These are phyloP conservation scores for Taxillus chinensis DNA, from an alignment of 164 flowering plant species.

Conservation along the genomic window DNA sequence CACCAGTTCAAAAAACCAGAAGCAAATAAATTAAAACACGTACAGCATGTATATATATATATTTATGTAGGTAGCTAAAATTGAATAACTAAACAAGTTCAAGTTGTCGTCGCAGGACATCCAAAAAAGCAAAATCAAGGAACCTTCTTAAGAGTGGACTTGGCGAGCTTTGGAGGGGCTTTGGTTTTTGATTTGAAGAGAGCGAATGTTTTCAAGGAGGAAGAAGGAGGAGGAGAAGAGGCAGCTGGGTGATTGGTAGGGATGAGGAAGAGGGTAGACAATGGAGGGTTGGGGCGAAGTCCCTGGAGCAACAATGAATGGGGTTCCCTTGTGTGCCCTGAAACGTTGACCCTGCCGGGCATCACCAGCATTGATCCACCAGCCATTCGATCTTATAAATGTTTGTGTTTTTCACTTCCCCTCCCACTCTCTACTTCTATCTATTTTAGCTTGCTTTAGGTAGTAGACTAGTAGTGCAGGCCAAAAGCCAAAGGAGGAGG, in stretches of 20 bases:
- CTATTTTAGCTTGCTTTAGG: too few relatives aligned
- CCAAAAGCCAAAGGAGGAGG: too few relatives aligned
- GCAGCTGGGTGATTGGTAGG: constrained; percentile 19
- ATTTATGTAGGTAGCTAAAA: too few relatives aligned
- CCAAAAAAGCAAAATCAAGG: neutral
- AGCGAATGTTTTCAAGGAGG: constrained; percentile 32
- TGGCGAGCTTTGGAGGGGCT: constrained; percentile 46
- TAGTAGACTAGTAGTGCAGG: too few relatives aligned
- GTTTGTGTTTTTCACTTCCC: too few relatives aligned
- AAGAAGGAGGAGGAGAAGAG: constrained; percentile 14
- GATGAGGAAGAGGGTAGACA: constrained; percentile 26
- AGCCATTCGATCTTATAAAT: constrained; percentile 32
- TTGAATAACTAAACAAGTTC: neutral
- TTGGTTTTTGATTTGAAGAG: constrained; percentile 85
- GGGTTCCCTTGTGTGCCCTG: constrained; percentile 18
- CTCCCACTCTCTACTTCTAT: too few relatives aligned
- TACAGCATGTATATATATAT: too few relatives aligned
- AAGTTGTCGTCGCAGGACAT: neutral
- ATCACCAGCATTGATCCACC: constrained; percentile 78
- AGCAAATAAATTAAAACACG: too few relatives aligned
- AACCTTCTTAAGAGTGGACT: constrained; percentile 69
- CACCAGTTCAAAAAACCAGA: neutral
- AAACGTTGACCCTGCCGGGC: constrained; percentile 19
- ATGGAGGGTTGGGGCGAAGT: constrained; percentile 36
- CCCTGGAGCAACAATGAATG: constrained; percentile 21